Base-by-base conservation (phyloP, 768 basidiomycete species). In the Lentinula detonsa region DNA sequence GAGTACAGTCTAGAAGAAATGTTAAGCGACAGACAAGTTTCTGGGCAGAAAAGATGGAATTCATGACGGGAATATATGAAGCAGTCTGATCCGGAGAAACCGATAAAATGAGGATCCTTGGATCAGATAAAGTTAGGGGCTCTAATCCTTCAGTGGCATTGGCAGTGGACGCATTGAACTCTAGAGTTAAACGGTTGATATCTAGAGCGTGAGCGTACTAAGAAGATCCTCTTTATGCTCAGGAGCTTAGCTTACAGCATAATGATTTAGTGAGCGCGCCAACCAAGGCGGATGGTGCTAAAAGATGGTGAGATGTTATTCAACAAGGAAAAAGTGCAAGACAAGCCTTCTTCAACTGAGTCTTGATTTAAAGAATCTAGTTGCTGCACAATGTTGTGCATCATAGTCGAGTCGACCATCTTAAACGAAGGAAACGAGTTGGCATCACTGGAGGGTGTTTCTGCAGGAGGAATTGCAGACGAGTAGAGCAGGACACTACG, bases 21-120 rank as follows among this genome's bases (percentile, higher is more conserved):
- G 28, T n/a, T 15, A 18, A 46, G 23, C 21, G 60, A 73, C 88
- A 66, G 64, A 92, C 96, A 65, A 94, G 80, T 77, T 99, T 99
- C 73, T 99, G 97, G 4, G 97, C 97, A 16, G 95, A 95, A 75
- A 99, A 99, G 53, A 98, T 98, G 58, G 95, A 88, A 71, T 98
- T 98, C 97, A 99, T 99, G 70, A 98, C 87, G 28, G 96, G 93
- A 53, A 98, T 96, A 73, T 99, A 99, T 9, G 95, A 93, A 7
- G 87, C 82, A 8, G 91, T 88, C 33, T 88, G 80, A 74, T 96
- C 91, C 15, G 93, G 92, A 10, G 95, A 96, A 59, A 97, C 94
- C 43, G 94, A 95, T 57, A 99, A 78, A 64, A 98, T 90, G 69
- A 74, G 72, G 48, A 77, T 76, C 53, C 73, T 71, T 59, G 75